These are phyloP conservation scores for Acanthamoeba quina DNA, from an alignment of 208 protist species.

Conservation along the genomic window DNA sequence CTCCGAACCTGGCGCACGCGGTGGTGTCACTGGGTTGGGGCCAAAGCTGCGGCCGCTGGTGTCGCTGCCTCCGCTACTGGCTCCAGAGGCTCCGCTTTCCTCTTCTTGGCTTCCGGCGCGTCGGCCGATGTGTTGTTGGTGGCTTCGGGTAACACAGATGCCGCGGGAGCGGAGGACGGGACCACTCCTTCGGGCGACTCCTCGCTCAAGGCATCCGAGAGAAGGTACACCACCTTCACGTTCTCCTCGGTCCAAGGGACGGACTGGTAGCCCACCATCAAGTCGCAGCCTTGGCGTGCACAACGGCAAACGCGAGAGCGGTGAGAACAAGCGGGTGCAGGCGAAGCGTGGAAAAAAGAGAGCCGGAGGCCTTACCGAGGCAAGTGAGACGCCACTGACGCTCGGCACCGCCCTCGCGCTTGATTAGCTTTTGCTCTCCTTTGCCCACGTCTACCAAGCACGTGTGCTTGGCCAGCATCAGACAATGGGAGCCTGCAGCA, in stretches of 20 bases:
- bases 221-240: slow-evolving; percentile 46
- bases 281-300: neutral
- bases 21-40: too few species aligned
- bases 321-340: neutral
- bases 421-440: slow-evolving; percentile 41
- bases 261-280: slow-evolving; percentile 55
- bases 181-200: neutral
- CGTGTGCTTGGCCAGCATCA: slow-evolving; percentile 34
- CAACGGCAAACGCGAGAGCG: neutral
- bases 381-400: slow-evolving; percentile 39
- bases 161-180: too few species aligned
- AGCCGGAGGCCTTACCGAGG: neutral
- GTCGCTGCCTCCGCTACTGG: too few species aligned
- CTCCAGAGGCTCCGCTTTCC: neutral
- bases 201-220: neutral
- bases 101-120: neutral
- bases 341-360: neutral
- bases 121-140: neutral
- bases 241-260: slow-evolving; percentile 28
- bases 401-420: slow-evolving; percentile 31
- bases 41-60: too few species aligned
- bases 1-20: too few species aligned
- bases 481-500: neutral
- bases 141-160: neutral
- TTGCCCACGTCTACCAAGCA: slow-evolving; percentile 50